phyloP scores from a whole-genome alignment of 2,329 filamentous ascomycete genomes.

The Xenosphaeropsis pyriputrescens region DNA sequence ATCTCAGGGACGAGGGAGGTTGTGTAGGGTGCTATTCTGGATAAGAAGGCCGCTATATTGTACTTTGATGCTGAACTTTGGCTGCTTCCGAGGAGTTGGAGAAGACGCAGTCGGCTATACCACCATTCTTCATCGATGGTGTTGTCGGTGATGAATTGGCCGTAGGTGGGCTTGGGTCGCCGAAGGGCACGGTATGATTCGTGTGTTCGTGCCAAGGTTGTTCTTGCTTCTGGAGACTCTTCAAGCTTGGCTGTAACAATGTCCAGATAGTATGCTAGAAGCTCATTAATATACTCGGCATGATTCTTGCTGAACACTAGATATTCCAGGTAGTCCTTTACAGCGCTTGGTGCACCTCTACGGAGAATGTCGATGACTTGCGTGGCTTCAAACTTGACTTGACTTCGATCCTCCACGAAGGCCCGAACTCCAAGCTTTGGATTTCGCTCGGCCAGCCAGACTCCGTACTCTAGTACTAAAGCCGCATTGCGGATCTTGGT shows the following conservation, averaged over 20 bases:
- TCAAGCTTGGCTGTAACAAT: conserved; percentile 67
- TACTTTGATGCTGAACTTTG: conserved; percentile 51
- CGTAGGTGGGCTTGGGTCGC: conserved; percentile 84
- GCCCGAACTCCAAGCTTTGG: conserved; percentile 82
- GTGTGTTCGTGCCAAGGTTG: conserved; percentile 64
- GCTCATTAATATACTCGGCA: conserved; percentile 74
- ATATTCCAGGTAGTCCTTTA: conserved; percentile 88
- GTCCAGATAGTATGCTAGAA: conserved; percentile 86
- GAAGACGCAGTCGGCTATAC: conserved; percentile 76
- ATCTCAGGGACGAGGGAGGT: conserved; percentile 68
- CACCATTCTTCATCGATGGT: conserved; percentile 66
- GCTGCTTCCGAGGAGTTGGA: conserved; percentile 77
- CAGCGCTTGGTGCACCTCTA: conserved; percentile 68
- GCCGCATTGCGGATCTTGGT: conserved; percentile 63
- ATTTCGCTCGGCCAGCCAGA: conserved; percentile 85
- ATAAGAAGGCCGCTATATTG: conserved; percentile 57
- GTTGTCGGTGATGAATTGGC: conserved; percentile 84
- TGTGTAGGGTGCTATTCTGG: conserved; percentile 53
- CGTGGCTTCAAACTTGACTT: conserved; percentile 65
- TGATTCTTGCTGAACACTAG: conserved; percentile 82
- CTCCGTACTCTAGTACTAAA: conserved; percentile 78
- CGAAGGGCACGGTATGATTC: conserved; percentile 75
- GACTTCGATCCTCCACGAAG: conserved; percentile 75
- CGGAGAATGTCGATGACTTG: conserved; percentile 68
- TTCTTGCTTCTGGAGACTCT: conserved; percentile 48